Evolutionary conservation across 257 asterid genomes (phyloP), one percentile per base, ranked within the genome.

Genomic region (Solanum sparsipilum): DNA sequence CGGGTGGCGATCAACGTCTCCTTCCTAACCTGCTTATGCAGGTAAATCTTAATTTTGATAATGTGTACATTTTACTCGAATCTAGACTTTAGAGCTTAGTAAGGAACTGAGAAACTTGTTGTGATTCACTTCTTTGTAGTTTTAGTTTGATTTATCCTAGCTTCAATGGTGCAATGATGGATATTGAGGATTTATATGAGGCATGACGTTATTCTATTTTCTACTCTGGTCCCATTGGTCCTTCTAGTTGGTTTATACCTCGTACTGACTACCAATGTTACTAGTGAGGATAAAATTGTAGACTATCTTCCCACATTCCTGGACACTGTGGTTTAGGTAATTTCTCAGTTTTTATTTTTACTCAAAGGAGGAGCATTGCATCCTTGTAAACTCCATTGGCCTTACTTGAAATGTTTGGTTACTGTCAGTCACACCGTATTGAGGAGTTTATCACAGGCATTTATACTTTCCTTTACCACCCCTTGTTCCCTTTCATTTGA

Each of bases 1-100:
- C 90, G 87, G 92, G 95, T n/a, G 93, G 93, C 20, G 98, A 95
- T 94, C 91, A 95, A 48, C 95, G 98, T 52, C 88, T 89, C 86
- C 96, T 96, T 23, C 99, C 99, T 41, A 94, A 93, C 87, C 93
- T 95, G 78, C 92, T 93, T 72, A 94, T 94, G 98, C 99, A 95
- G 99, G 99, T 96, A 91, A 44, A 39, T 67, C n/a, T 29, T 83
- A 35, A 83, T 32, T 83, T 68, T 58, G 13, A 35, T 52, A 38
- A 82, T 46, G 78, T 81, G 84, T 48, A 31, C 39, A 67, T 72
- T 79, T 13, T 88, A 72, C 35, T 83, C 21, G 6, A 85, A 85
- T 85, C 70, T 68, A 25, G 79, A 36, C 25, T 89, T 81, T 83
- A 39, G 87, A 67, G 72, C 87, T 56, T 88, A 76, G 44, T 36